Evolutionary conservation across 352 stramenopile genomes (phyloP).

Genomic region (Pythium scleroteichum): DNA sequence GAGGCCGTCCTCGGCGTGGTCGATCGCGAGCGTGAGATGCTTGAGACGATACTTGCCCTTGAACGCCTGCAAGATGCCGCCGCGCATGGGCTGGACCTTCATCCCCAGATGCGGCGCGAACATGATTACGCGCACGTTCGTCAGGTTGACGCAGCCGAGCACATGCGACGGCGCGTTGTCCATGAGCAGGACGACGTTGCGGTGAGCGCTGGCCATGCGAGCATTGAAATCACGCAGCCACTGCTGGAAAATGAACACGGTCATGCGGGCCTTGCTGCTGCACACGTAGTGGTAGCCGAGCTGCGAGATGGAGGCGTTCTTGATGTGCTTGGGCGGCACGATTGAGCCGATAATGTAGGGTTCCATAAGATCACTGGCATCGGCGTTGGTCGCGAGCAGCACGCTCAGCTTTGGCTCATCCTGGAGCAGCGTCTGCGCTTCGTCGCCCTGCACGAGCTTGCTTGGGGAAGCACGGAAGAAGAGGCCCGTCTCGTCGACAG

Average conservation of each 20-base stretch:
- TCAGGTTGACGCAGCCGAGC: conserved; percentile 75
- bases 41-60: conserved; percentile 88
- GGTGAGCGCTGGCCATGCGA: conserved; percentile 82
- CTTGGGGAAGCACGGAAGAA: conserved; percentile 86
- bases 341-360: conserved; percentile 85
- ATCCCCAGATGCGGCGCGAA: conserved; percentile 79
- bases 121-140: conserved; percentile 87
- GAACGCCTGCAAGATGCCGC: conserved; percentile 79
- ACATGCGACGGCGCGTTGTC: conserved; percentile 88
- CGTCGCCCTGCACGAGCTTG: conserved; percentile 82
- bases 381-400: conserved; percentile 72
- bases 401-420: conserved; percentile 75
- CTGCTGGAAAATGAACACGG: conserved; percentile 88
- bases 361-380: conserved; percentile 80
- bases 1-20: conserved; percentile 78
- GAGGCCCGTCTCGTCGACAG: conserved; percentile 83
- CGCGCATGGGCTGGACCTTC: conserved; percentile 87
- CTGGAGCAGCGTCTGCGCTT: conserved; percentile 71
- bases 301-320: conserved; percentile 79
- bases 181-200: conserved; percentile 82
- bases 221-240: conserved; percentile 87
- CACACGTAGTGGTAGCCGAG: conserved; percentile 87
- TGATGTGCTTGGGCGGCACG: conserved; percentile 72
- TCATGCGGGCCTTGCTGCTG: conserved; percentile 85
- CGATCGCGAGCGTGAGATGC: conserved; percentile 81